A percentile compares a stretch with the other conserved stretches of the same genome.
These are phyloP conservation scores for Saccharomycopsis fodiens DNA, from an alignment of 805 yeast species.

Conservation along the genomic window DNA sequence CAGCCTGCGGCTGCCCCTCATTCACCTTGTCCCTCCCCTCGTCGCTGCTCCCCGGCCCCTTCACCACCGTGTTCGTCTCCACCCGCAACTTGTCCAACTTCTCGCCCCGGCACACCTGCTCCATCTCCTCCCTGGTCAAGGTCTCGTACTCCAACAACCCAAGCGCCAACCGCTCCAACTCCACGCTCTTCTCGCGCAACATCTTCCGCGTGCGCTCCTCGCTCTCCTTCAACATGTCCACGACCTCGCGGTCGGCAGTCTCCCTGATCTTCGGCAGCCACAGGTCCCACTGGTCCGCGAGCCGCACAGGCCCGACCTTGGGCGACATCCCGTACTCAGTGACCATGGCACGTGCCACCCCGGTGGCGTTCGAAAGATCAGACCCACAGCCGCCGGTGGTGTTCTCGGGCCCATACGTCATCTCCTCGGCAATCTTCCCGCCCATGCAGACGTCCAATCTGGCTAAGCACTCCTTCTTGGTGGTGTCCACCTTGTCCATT, in stretches of 20 bases:
- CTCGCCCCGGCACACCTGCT: slow-evolving; percentile 76
- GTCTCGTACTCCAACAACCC: slow-evolving; percentile 95
- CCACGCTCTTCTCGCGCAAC: slow-evolving; percentile 53
- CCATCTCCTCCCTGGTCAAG: slow-evolving; percentile 84
- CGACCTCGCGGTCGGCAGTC: slow-evolving; percentile 87
- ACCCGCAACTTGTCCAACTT: slow-evolving; percentile 59
- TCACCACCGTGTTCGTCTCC: slow-evolving; percentile 69
- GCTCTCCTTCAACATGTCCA: slow-evolving; percentile 62
- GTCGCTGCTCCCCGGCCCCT: slow-evolving; percentile 34
- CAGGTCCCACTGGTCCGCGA: slow-evolving; percentile 86
- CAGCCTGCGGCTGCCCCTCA: slow-evolving; percentile 9
- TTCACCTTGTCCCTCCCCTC: slow-evolving; percentile 29
- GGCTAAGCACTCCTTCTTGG: slow-evolving; percentile 83
- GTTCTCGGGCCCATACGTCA: slow-evolving; percentile 82
- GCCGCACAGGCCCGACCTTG: slow-evolving; percentile 82
- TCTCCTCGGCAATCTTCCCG: slow-evolving; percentile 94
- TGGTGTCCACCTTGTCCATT: slow-evolving; percentile 94
- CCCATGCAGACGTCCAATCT: slow-evolving; percentile 98
- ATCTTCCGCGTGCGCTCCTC: slow-evolving; percentile 73
- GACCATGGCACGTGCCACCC: slow-evolving; percentile 94
- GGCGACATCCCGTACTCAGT: slow-evolving; percentile 96
- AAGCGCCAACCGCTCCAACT: slow-evolving; percentile 81
- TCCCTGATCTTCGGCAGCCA: slow-evolving; percentile 90
- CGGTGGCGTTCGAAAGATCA: slow-evolving; percentile 83
- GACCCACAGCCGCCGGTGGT: slow-evolving; percentile 95